Conservation (phyloP, 108 stramenopile genomes). For the Skeletonema menzelii region DNA sequence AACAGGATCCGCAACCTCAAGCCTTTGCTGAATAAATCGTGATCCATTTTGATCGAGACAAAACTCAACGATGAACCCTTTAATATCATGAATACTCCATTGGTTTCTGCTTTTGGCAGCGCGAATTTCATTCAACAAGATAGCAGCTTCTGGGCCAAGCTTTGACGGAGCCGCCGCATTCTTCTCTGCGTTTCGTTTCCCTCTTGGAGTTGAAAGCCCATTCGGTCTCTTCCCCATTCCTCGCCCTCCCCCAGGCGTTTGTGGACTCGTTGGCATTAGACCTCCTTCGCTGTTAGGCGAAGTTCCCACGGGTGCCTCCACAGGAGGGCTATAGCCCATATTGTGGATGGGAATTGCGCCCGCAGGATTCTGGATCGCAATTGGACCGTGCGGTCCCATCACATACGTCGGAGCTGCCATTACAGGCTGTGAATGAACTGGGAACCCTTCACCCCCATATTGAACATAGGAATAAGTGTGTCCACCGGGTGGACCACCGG, state of each 20-base stretch:
- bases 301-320: conserved; percentile 4
- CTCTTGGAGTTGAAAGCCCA: conserved; percentile 24
- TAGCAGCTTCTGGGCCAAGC: conserved; percentile 48
- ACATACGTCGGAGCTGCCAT: conserved; percentile 6
- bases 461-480: conserved; percentile 58
- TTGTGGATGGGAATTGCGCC: not conserved
- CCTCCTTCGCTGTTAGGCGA: not conserved
- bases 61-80: conserved; percentile 85
- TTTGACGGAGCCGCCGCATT: conserved; percentile 38
- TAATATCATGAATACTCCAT: conserved; percentile 74
- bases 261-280: not conserved
- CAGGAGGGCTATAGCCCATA: conserved; percentile 1
- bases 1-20: conserved; percentile 83
- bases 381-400: conserved; percentile 7
- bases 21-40: conserved; percentile 94
- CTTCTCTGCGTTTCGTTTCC: conserved; percentile 33
- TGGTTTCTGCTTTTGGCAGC: conserved; percentile 72
- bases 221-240: conserved; percentile 26
- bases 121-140: conserved; percentile 71
- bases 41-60: conserved; percentile 99
- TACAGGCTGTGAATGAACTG: conserved; percentile 13
- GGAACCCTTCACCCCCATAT: conserved; percentile 39
- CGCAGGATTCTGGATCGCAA: not conserved
- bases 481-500: conserved; percentile 26
- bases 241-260: conserved; percentile 5